Conservation (phyloP, 2,329 filamentous ascomycete species). For the Cercospora brassicicola region DNA sequence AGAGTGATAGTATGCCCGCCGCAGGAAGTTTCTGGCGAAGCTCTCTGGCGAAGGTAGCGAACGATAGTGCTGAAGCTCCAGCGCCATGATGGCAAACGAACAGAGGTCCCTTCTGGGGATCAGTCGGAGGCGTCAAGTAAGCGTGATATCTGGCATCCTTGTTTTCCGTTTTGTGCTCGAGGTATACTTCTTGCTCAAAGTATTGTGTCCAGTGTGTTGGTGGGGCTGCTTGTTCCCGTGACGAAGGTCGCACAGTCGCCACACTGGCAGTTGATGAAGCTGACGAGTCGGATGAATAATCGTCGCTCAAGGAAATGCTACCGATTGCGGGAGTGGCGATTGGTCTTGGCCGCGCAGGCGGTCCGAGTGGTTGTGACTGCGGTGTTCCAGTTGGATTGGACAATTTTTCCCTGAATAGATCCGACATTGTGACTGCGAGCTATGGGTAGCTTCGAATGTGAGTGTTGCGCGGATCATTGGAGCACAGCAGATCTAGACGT, state of each 20-base stretch:
- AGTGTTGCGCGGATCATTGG: slow-evolving; percentile 6
- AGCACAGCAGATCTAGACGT: not conserved
- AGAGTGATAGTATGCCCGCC: slow-evolving; percentile 79
- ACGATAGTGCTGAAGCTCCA: slow-evolving; percentile 88
- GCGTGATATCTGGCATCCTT: slow-evolving; percentile 69
- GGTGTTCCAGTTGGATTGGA: slow-evolving; percentile 26
- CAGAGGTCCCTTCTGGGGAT: slow-evolving; percentile 66
- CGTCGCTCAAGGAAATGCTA: slow-evolving; percentile 6
- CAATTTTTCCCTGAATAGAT: slow-evolving; percentile 32
- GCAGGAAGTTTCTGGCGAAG: slow-evolving; percentile 73
- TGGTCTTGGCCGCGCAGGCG: slow-evolving; percentile 25
- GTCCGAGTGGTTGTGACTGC: slow-evolving; percentile 6
- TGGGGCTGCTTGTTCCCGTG: slow-evolving; percentile 50
- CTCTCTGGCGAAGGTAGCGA: slow-evolving; percentile 76
- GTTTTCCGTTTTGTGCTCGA: slow-evolving; percentile 52
- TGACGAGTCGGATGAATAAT: slow-evolving; percentile 63
- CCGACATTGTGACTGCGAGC: slow-evolving; percentile 30
- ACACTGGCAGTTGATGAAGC: slow-evolving; percentile 87
- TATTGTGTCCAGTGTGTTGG: slow-evolving; percentile 83
- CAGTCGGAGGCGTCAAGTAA: slow-evolving; percentile 76
- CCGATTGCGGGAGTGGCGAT: slow-evolving; percentile 19
- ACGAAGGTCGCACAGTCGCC: slow-evolving; percentile 39
- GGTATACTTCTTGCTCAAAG: slow-evolving; percentile 82
- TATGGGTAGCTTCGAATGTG: slow-evolving; percentile 14
- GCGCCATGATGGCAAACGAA: slow-evolving; percentile 95